These are phyloP conservation scores for Tricholoma terreum DNA, from an alignment of 768 basidiomycete genomes.

Conservation along the genomic window DNA sequence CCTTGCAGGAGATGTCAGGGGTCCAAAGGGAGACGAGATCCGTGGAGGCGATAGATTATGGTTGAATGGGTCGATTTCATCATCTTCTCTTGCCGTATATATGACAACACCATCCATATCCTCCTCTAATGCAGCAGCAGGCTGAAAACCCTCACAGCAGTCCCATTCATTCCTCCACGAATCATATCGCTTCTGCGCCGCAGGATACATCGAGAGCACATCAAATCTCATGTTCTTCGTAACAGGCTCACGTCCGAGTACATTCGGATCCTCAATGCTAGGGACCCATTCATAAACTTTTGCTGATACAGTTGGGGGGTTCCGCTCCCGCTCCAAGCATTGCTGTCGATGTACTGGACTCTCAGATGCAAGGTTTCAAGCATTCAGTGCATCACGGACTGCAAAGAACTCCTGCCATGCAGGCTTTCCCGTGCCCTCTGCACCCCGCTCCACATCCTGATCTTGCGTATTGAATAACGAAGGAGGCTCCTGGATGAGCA, in stretches of 20 bases:
- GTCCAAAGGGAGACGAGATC: neutral
- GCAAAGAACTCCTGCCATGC: neutral
- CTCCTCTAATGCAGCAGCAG: neutral
- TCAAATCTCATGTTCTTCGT: neutral
- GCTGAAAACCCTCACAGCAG: conserved; percentile 11
- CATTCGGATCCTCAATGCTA: neutral
- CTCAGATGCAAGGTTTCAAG: neutral
- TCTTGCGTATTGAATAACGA: too few relatives aligned
- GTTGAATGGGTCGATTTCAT: neutral
- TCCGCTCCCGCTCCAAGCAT: neutral
- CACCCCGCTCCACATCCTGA: neutral
- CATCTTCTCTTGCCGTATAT: neutral
- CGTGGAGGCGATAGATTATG: neutral
- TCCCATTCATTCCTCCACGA: conserved; percentile 18
- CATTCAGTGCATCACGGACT: neutral
- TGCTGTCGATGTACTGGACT: neutral
- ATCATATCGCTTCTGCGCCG: conserved; percentile 6
- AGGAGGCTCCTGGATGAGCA: neutral
- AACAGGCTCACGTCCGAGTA: neutral
- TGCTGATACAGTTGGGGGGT: conserved; percentile 1
- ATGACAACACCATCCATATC: neutral
- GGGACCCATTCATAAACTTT: conserved; percentile 8
- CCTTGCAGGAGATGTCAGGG: neutral
- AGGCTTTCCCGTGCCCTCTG: too few relatives aligned
- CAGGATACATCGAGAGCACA: neutral